phyloP scores from a whole-genome alignment of 768 basidiomycete genomes.

The Gymnopilus junonius region DNA sequence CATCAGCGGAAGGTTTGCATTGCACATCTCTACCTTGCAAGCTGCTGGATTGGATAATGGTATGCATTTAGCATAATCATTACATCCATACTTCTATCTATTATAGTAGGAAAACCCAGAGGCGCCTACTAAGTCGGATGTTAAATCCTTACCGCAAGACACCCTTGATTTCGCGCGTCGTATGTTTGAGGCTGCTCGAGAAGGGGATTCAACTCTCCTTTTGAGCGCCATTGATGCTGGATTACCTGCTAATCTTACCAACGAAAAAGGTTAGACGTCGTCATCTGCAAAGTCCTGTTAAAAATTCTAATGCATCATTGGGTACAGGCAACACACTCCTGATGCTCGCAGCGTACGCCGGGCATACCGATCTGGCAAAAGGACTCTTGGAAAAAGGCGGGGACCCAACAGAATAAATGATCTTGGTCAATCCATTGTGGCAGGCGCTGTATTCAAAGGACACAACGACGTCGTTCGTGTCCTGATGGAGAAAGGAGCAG shows the following conservation, averaged over 20 bases:
- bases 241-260: conserved; percentile 73
- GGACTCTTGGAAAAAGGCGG: conserved; percentile 60
- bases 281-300: background rate
- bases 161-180: conserved; percentile 64
- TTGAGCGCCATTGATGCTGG: conserved; percentile 69
- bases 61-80: background rate
- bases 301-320: background rate
- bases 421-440: conserved; percentile 70
- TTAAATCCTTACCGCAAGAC: conserved; percentile 37
- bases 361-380: conserved; percentile 57
- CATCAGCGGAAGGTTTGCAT: no score
- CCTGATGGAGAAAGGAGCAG: conserved; percentile 58
- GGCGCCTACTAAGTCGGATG: conserved; percentile 8
- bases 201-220: conserved; percentile 56
- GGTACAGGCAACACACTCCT: conserved; percentile 72
- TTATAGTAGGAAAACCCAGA: background rate
- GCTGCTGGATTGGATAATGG: background rate
- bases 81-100: background rate
- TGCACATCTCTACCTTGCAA: no score
- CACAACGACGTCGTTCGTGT: conserved; percentile 65
- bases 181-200: conserved; percentile 77
- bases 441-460: conserved; percentile 80
- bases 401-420: conserved; percentile 77
- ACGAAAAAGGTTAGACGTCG: conserved; percentile 54
- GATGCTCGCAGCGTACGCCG: conserved; percentile 80